phyloP scores from a whole-genome alignment of 176 grass and related monocot genomes.

The Cenchrus americanus region DNA sequence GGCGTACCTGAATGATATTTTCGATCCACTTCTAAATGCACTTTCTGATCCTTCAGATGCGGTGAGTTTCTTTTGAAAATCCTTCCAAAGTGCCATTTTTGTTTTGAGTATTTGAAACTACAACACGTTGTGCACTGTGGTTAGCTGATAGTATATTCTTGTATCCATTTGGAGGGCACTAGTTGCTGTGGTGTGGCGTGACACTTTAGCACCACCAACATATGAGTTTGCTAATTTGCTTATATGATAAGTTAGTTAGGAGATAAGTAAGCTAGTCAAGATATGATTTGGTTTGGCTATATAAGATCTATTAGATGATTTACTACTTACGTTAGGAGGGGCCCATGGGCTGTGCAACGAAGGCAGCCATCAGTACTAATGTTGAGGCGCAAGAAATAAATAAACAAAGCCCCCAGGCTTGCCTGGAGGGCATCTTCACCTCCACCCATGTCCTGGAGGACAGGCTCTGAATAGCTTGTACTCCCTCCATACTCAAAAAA shows the following conservation, averaged over 20 bases:
- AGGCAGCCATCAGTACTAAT: not conserved
- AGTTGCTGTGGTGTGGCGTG: not conserved
- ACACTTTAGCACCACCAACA: not conserved
- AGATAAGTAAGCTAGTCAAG: not conserved
- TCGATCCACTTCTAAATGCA: constrained; percentile 85
- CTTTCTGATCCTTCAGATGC: constrained; percentile 93
- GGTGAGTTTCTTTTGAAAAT: constrained; percentile 56
- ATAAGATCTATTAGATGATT: not conserved
- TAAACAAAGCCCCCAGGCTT: not conserved
- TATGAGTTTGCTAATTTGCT: not conserved
- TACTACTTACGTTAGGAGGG: not conserved
- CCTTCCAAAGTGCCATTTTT: constrained; percentile 24
- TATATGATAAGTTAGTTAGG: not conserved
- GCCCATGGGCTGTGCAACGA: not conserved
- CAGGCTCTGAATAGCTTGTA: constrained; percentile 2
- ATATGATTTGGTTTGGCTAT: not conserved
- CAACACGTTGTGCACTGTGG: not conserved
- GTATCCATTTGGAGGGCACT: constrained; percentile 9
- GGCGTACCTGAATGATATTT: constrained; percentile 78
- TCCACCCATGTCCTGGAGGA: not conserved
- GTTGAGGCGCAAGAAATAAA: not conserved
- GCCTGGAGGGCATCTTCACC: not conserved
- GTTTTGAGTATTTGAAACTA: constrained; percentile 22
- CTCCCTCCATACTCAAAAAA: too few species aligned
- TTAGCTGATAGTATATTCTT: constrained; percentile 22